phyloP scores from a whole-genome alignment of 2,329 filamentous ascomycete genomes.

The Aaosphaeria arxii region DNA sequence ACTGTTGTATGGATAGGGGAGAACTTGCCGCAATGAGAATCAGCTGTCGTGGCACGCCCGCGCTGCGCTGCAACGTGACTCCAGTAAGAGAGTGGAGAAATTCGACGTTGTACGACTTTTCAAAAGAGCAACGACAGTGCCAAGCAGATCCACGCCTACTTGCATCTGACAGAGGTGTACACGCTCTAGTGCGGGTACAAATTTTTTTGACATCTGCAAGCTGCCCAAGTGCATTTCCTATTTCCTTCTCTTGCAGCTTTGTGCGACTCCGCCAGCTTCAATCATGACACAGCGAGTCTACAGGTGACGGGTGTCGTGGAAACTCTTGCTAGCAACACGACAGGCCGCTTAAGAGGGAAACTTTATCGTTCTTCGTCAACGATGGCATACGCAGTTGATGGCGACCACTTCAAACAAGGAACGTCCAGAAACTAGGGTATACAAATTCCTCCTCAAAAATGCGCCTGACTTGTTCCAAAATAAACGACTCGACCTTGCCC shows the following conservation, averaged over 20 bases:
- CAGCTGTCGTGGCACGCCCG: slow-evolving; percentile 24
- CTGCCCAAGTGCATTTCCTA: slow-evolving; percentile 13
- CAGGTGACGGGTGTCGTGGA: slow-evolving; percentile 7
- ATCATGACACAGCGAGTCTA: slow-evolving; percentile 7
- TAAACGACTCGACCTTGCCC: slow-evolving; percentile 96
- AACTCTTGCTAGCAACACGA: slow-evolving; percentile 2
- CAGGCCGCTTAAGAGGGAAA: background rate
- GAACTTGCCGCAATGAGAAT: slow-evolving; percentile 15
- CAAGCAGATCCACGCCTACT: slow-evolving; percentile 18
- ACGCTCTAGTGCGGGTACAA: slow-evolving; percentile 10
- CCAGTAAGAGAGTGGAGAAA: slow-evolving; percentile 16
- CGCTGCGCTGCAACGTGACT: slow-evolving; percentile 32
- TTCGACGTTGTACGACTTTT: slow-evolving; percentile 19
- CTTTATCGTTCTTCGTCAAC: background rate
- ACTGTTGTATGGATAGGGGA: slow-evolving; percentile 12
- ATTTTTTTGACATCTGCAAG: slow-evolving; percentile 16
- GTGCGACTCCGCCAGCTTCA: slow-evolving; percentile 6
- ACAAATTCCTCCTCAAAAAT: slow-evolving; percentile 99
- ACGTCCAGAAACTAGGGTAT: slow-evolving; percentile 98
- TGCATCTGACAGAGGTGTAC: slow-evolving; percentile 28
- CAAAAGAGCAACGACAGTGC: slow-evolving; percentile 8
- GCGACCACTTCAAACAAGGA: slow-evolving; percentile 63
- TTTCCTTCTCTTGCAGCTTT: slow-evolving; percentile 13
- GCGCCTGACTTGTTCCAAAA: slow-evolving; percentile 89
- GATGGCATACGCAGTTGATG: background rate